Evolutionary conservation across 352 stramenopile species (phyloP).

Genomic region (Phytophthora sp.): DNA sequence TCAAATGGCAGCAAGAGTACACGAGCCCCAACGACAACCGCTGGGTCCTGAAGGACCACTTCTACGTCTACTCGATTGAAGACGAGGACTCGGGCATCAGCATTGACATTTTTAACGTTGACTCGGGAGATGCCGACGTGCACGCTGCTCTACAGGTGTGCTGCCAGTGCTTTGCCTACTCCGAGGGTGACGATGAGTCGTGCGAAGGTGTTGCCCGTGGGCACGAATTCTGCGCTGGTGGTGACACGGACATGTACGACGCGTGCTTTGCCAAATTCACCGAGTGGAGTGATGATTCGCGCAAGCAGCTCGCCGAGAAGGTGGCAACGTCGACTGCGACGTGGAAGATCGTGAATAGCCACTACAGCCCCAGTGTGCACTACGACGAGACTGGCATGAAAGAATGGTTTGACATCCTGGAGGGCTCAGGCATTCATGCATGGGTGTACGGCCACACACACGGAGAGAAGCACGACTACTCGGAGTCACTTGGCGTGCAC

Average conservation of each 20-base stretch:
- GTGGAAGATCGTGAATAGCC: conserved; percentile 41
- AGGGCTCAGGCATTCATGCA: conserved; percentile 44
- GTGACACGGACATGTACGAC: conserved; percentile 46
- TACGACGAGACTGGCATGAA: conserved; percentile 47
- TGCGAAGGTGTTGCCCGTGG: conserved; percentile 49
- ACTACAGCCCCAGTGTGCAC: conserved; percentile 67
- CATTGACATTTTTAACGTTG: conserved; percentile 68
- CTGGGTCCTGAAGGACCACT: conserved; percentile 63
- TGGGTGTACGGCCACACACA: conserved; percentile 62
- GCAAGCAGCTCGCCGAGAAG: conserved; percentile 42
- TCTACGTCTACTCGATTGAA: conserved; percentile 53
- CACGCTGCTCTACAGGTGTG: conserved; percentile 64
- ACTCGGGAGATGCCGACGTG: conserved; percentile 55
- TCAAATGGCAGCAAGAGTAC: conserved; percentile 41
- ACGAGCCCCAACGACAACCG: conserved; percentile 58
- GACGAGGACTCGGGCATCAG: conserved; percentile 28
- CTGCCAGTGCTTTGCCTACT: conserved; percentile 80
- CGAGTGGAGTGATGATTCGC: conserved; percentile 59
- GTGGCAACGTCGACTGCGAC: conserved; percentile 57
- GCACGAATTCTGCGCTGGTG: conserved; percentile 48
- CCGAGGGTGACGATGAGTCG: conserved; percentile 27
- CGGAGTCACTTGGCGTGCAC: not conserved
- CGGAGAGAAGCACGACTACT: conserved; percentile 13
- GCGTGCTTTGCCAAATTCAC: conserved; percentile 55
- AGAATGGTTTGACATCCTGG: conserved; percentile 52